Evolutionary conservation across 1,284 basidiomycete genomes (phyloP), one percentile per base, ranked within the genome.

Genomic region (Apiotrichum mycotoxinovorans): DNA sequence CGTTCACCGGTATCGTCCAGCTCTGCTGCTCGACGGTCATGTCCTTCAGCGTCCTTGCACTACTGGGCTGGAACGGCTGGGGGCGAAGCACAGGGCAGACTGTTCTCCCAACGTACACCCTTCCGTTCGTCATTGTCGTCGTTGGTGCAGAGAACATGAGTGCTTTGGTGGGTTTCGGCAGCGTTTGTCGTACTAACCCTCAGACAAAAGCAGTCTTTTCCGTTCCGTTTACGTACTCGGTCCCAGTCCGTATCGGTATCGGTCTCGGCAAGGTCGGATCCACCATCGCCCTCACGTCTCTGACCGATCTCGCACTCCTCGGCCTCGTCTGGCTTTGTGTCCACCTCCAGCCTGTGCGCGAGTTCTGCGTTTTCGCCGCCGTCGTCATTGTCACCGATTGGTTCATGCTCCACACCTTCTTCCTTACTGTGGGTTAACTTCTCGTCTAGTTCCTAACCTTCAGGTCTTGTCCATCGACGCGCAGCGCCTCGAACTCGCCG

Each of bases 131-230:
- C 48, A 91, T 98, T 50, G 85, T 94, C 18, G 94, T 98, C 64
- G 89, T 97, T 20, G 95, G 95, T 11, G 89, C 91, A 2, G 95
- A 98, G 78, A 97, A 97, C 70, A 98, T 98, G 94, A 91, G 91
- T 72, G 88, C 87, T 66, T 80, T 98, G 70, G 91, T 93, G 72
- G 68, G 86, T 61, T 44, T 25, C 22, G 4, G 12, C 1, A 10
- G 9, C 12, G 7, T 18, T 12, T 2, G 14, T 20, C 8, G 35
- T 4, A 42, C 58, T 57, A 41, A 61, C 22, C 23, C 26, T 12
- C 62, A 90, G 89, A 87, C 91, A 22, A 86, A 91, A 66, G 91
- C 92, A 0, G 90, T 98, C 38, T 86, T 89, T 23, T 88, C 85
- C 64, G 96, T 95, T 1, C 87, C 91, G 3, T 87, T 98, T 45